These are phyloP conservation scores for Exophiala xenobiotica DNA, from an alignment of 2,329 filamentous ascomycete genomes.

Conservation along the genomic window DNA sequence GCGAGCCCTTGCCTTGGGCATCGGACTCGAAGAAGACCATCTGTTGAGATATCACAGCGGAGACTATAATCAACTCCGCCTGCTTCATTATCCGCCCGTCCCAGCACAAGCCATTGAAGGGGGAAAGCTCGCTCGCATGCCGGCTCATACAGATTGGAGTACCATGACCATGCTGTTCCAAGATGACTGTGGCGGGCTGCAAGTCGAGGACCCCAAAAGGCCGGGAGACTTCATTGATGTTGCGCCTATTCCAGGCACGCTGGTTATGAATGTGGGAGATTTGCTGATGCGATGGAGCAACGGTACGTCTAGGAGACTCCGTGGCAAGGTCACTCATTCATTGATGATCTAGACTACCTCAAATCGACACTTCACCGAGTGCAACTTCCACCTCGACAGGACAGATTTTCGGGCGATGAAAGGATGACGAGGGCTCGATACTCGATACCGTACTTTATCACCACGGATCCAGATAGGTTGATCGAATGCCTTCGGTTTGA, in stretches of 20 bases:
- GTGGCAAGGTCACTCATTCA: too few species aligned
- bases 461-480: conserved; percentile 49
- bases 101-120: conserved; percentile 46
- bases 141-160: conserved; percentile 56
- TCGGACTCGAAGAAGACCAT: conserved; percentile 49
- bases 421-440: conserved; percentile 53
- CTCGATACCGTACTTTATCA: conserved; percentile 62
- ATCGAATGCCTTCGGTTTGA: conserved; percentile 54
- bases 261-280: conserved; percentile 53
- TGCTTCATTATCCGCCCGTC: conserved; percentile 59
- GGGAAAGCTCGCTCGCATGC: conserved; percentile 47
- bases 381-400: conserved; percentile 43
- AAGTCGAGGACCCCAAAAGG: conserved; percentile 47
- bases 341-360: conserved; percentile 50
- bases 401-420: conserved; percentile 40
- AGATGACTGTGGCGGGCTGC: conserved; percentile 52
- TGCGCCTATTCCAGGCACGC: conserved; percentile 39
- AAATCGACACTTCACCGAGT: conserved; percentile 57
- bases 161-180: conserved; percentile 57
- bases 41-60: conserved; percentile 54
- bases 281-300: conserved; percentile 53
- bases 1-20: conserved; percentile 46
- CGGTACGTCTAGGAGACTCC: too few species aligned
- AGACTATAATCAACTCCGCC: conserved; percentile 59
- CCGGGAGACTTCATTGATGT: conserved; percentile 45